Evolutionary conservation across 2,329 filamentous ascomycete genomes (phyloP).

Genomic region (Zymoseptoria passerinii): DNA sequence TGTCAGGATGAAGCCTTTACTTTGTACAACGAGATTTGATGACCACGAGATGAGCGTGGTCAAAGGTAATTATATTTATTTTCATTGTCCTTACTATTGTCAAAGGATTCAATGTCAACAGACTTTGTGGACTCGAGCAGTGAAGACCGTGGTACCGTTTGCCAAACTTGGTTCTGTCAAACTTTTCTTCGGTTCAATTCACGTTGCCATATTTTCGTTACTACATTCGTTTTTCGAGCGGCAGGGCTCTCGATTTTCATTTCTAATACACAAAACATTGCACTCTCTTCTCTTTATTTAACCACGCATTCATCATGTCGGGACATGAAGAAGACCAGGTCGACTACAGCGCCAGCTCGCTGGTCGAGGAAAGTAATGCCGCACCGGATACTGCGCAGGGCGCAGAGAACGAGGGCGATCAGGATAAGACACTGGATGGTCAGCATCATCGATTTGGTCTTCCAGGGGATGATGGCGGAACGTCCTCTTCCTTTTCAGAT

Average conservation of each 20-base stretch:
- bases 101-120: neutral
- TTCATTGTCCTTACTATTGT: neutral
- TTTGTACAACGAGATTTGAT: neutral
- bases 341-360: neutral
- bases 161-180: neutral
- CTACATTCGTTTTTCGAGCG: neutral
- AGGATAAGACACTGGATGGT: neutral
- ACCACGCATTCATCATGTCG: neutral
- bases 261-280: neutral
- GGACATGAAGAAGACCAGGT: neutral
- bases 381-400: neutral
- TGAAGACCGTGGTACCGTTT: neutral
- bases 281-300: neutral
- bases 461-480: neutral
- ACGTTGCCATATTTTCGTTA: neutral
- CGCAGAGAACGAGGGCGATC: neutral
- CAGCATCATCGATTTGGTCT: neutral
- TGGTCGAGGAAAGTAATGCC: neutral
- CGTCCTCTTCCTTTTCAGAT: neutral
- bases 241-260: neutral
- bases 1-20: neutral
- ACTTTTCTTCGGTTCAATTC: neutral
- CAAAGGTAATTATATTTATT: neutral
- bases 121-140: neutral
- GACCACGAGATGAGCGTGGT: neutral